Evolutionary conservation across 352 stramenopile species (phyloP).

Genomic region (Achlya hypogyna): DNA sequence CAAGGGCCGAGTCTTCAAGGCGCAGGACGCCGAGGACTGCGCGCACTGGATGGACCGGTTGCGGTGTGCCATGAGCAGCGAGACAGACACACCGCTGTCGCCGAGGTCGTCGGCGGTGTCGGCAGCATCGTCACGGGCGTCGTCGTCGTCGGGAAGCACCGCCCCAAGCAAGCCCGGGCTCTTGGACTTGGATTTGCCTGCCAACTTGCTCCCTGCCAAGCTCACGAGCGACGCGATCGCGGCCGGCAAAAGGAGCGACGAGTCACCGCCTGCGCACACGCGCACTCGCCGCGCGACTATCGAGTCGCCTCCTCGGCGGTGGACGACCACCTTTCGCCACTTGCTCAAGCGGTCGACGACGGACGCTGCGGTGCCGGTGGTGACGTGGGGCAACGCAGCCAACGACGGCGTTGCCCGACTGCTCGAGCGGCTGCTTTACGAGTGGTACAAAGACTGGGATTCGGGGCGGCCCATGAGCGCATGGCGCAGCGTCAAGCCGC

Average conservation of each 20-base stretch:
- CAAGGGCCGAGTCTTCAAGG: background rate
- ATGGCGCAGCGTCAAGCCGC: background rate
- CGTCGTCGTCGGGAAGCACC: background rate
- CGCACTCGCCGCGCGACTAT: no score
- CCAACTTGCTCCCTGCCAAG: background rate
- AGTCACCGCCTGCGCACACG: no score
- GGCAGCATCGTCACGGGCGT: background rate
- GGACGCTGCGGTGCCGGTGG: background rate
- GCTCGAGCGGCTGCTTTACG: background rate
- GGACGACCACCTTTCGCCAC: background rate
- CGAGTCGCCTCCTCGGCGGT: no score
- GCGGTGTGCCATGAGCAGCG: background rate
- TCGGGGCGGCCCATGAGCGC: background rate
- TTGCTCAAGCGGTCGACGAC: background rate
- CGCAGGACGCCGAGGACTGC: background rate
- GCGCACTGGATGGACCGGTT: background rate
- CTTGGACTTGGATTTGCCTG: background rate
- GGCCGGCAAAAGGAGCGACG: background rate
- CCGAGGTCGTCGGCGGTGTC: background rate
- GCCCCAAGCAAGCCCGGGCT: background rate
- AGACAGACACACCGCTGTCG: background rate
- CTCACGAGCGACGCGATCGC: background rate
- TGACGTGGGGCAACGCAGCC: background rate
- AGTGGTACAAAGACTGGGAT: background rate
- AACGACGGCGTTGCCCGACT: background rate